A percentile compares a stretch with the other conserved stretches of the same genome.
phyloP scores from a whole-genome alignment of 345 rosid species.

The Pistacia atlantica region DNA sequence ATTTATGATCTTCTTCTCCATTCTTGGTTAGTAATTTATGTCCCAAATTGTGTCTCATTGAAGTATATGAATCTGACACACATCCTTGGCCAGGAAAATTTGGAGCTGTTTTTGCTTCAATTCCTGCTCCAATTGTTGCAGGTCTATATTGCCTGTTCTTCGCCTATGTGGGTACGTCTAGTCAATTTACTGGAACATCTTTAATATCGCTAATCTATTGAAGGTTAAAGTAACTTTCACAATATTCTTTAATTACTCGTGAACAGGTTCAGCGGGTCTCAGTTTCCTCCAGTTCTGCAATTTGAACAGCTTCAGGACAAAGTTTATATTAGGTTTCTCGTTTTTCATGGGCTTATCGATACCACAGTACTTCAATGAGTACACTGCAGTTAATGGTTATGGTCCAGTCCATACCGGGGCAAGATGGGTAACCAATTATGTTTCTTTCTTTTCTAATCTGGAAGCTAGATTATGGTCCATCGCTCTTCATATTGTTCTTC shows the following conservation, averaged over 20 bases:
- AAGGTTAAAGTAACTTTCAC: not conserved
- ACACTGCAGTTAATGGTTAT: slow-evolving; percentile 48
- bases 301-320: slow-evolving; percentile 80
- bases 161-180: slow-evolving; percentile 74
- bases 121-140: slow-evolving; percentile 79
- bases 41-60: not conserved
- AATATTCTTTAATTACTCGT: not conserved
- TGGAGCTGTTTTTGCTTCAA: slow-evolving; percentile 87
- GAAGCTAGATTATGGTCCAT: not conserved
- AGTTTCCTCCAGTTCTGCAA: slow-evolving; percentile 88
- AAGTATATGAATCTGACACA: not conserved
- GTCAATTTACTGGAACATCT: not conserved
- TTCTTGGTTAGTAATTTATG: slow-evolving; percentile 54
- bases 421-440: slow-evolving; percentile 55
- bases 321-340: slow-evolving; percentile 79
- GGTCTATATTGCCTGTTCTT: slow-evolving; percentile 76
- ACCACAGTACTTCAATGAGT: slow-evolving; percentile 88
- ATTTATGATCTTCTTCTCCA: slow-evolving; percentile 96
- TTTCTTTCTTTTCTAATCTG: slow-evolving; percentile 15
- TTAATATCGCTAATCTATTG: not conserved
- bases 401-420: slow-evolving; percentile 68
- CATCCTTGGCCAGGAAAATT: slow-evolving; percentile 60
- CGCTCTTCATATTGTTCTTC: not conserved
- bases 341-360: slow-evolving; percentile 82
- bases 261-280: slow-evolving; percentile 72